Percentiles rank a stretch among this genome's conserved stretches.
phyloP scores from a whole-genome alignment of 1,284 basidiomycete genomes.

The Apiotrichum veenhuisii region DNA sequence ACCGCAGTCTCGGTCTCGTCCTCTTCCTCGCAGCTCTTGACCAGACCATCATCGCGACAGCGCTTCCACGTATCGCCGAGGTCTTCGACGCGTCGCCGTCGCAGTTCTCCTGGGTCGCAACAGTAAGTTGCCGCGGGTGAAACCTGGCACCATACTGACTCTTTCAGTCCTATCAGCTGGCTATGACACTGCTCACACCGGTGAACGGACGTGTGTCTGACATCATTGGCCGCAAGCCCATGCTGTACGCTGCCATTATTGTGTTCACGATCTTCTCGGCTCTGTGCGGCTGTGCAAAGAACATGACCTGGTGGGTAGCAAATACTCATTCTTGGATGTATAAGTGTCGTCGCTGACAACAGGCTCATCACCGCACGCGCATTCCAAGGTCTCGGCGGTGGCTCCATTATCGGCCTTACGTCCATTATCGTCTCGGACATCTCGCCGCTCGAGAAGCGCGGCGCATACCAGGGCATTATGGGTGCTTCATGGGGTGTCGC shows the following conservation, averaged over 20 bases:
- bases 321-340: too few relatives aligned
- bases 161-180: constrained; percentile 34
- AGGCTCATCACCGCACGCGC: constrained; percentile 38
- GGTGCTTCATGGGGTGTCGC: constrained; percentile 51
- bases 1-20: constrained; percentile 34
- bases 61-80: constrained; percentile 32
- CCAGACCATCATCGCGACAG: constrained; percentile 40
- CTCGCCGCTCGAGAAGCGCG: constrained; percentile 39
- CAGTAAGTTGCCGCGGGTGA: constrained; percentile 13
- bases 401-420: constrained; percentile 32
- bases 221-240: constrained; percentile 43
- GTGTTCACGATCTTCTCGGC: constrained; percentile 39
- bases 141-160: not conserved
- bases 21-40: constrained; percentile 44
- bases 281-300: constrained; percentile 43
- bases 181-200: constrained; percentile 36
- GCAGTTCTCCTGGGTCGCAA: constrained; percentile 37
- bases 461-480: constrained; percentile 49
- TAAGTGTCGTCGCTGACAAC: not conserved
- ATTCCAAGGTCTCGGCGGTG: constrained; percentile 44
- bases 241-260: constrained; percentile 41
- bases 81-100: constrained; percentile 32
- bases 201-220: constrained; percentile 43
- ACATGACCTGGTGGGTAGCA: constrained; percentile 26
- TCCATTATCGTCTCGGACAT: constrained; percentile 35